phyloP scores from a whole-genome alignment of 2,329 filamentous ascomycete species.

The Aspergillus luchuensis region DNA sequence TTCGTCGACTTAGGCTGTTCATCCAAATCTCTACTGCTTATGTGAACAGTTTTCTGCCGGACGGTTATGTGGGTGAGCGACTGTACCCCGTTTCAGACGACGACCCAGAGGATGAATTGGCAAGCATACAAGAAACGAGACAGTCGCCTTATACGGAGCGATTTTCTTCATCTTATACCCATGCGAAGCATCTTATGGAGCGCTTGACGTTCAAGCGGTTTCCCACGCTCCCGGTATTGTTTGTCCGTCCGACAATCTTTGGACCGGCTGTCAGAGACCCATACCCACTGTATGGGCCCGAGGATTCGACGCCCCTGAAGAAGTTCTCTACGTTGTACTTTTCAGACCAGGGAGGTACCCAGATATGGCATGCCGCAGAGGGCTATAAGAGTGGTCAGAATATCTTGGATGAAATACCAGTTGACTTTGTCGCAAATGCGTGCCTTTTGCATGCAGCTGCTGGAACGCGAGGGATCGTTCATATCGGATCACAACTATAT shows the following conservation, averaged over 20 bases:
- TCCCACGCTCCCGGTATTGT: conserved; percentile 30
- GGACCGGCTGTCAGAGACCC: conserved; percentile 33
- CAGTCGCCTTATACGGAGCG: conserved; percentile 20
- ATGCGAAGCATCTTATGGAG: conserved; percentile 37
- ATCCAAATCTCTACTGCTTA: conserved; percentile 37
- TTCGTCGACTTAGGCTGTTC: conserved; percentile 32
- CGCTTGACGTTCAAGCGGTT: conserved; percentile 30
- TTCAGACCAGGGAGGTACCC: conserved; percentile 27
- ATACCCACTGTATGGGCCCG: conserved; percentile 34
- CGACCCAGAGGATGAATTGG: conserved; percentile 32
- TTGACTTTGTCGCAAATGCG: conserved; percentile 37
- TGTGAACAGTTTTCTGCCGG: conserved; percentile 34
- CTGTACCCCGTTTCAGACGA: conserved; percentile 26
- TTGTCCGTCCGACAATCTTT: conserved; percentile 36
- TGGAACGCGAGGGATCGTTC: conserved; percentile 32
- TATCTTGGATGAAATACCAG: conserved; percentile 36
- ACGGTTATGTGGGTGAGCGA: conserved; percentile 32
- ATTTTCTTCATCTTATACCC: conserved; percentile 35
- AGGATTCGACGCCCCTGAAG: conserved; percentile 34
- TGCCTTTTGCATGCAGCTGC: conserved; percentile 35
- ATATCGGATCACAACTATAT: conserved; percentile 34
- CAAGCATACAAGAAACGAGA: conserved; percentile 23
- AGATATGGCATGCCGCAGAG: conserved; percentile 34
- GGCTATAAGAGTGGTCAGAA: conserved; percentile 33
- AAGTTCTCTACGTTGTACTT: conserved; percentile 33